Evolutionary conservation across 192 early-diverging fungal genomes (phyloP), one percentile per base, ranked within the genome.

Genomic region (Ramicandelaber brevisporus): DNA sequence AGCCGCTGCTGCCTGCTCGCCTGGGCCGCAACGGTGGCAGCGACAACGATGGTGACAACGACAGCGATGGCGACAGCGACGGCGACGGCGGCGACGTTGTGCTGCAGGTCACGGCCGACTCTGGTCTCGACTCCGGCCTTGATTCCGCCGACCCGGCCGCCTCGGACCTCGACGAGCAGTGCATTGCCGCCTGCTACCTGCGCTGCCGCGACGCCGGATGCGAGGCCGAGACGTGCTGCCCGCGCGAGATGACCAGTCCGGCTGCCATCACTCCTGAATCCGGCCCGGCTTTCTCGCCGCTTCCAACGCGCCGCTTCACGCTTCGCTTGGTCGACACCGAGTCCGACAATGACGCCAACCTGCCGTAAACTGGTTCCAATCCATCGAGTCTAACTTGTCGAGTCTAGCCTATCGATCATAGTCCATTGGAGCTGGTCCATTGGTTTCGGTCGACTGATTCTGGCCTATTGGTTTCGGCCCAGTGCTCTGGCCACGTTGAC

Each of bases 151-250:
- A 10, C 4, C 7, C 16, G 3, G 44, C 36, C 12, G 26, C 39
- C 22, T 20, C 16, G 8, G 25, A 37, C 9, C 21, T 34, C 24
- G 29, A 26, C 27, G 19, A 43, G 9, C 40, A 40, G 2, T 46
- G 47, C 2, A 55, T 55, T 7, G 53, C 47, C 0, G 47, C 53
- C 6, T 55, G 53, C 31, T 41, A 50, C 20, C 37, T 55, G 12
- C 21, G 37, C 9, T 55, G 53, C 26, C 29, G 34, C 31, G 34
- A 41, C 26, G 29, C 25, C 17, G 40, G 14, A 9, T 55, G 53
- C 18, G 31, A 43, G 30, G 46, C 53, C 8, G 43, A 47, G 34
- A 37, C 46, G 7, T 55, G 53, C 40, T 55, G 53, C 36, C 53
- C 53, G 0, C 36, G 30, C 11, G 53, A 55, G 40, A 24, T 38